Base-by-base conservation (phyloP, 2,329 filamentous ascomycete species). In the Trichoderma sp. region DNA sequence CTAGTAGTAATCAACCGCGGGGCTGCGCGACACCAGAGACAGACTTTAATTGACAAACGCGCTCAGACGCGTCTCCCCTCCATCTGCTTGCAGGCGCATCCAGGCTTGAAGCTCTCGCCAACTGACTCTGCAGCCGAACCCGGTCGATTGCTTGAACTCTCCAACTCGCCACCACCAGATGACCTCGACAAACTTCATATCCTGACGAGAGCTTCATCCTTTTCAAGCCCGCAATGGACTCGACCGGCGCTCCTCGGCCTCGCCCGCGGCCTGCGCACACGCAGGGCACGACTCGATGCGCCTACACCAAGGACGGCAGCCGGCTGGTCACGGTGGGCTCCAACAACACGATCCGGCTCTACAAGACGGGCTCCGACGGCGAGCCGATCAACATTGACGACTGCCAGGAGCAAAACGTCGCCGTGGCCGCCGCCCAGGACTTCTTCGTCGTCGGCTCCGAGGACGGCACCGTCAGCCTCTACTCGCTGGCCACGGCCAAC, bases 381-480 rank as follows among this genome's bases (percentile, higher is more conserved):
- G 95, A 99, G 76, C 95, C 96, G 10, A 88, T 86, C 66, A 97
- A 94, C 65, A 90, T 99, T 64, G 94, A 98, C 75, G 92, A 97
- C 69, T 92, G 90, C 63, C 90, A 90, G 67, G 94, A 97, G 71
- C 90, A 91, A 69, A 96, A 97, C 74, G 83, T 91, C 21, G 88
- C 90, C 39, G 86, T 98, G 24, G 90, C 88, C 34, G 88, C 92
- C 21, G 86, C 87, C 43, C 85, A 94, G 73, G 87, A 90, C 67
- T 93, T 91, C 76, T 96, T 97, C 74, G 87, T 98, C 51, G 88
- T 92, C 67, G 95, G 93, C 30, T 91, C 92, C 21, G 94, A 99
- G 77, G 93, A 98, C 78, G 95, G 96, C 73, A 95, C 90, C n/a
- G 92, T 99, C 72, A 96, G 90, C 81, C 87, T 93, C 71, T 99